Evolutionary conservation across 495 filamentous ascomycete genomes (phyloP), one percentile per base, ranked within the genome.

Genomic region (Diplogelasinospora grovesii): DNA sequence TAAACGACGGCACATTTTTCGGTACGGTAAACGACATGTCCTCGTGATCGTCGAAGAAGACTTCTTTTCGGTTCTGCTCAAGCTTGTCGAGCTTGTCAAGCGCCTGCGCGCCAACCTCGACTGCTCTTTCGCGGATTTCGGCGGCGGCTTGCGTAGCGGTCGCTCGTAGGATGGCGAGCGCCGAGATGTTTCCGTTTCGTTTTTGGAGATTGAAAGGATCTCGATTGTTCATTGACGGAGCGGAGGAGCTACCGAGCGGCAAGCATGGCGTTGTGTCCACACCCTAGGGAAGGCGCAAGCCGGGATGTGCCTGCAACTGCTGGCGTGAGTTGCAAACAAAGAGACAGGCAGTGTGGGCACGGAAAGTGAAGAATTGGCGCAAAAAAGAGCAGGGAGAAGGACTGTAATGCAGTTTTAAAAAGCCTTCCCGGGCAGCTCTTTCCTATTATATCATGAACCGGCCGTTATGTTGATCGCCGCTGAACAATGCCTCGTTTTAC

Each of bases 1-100:
- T 66, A 56, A 88, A 86, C 35, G 78, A 81, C 8, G 85, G 83
- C 13, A 82, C 73, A 66, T 85, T 80, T 55, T 72, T 77, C 8
- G 77, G 81, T 11, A 82, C 50, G 25, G 70, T 59, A 60, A 83
- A 85, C 39, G 82, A 78, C 83, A 85, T 86, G 36, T 68, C 64
- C 50, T 68, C 57, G n/a, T n/a, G n/a, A n/a, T n/a, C n/a, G 5
- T 24, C 14, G 26, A 61, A 55, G 21, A 53, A 57, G 28, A 10
- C 27, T 16, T 34, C 32, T 28, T 33, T 11, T 21, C 16, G n/a
- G 18, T 21, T 39, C 20, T 30, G 38, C 37, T n/a, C 11, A 3
- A 23, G 32, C 45, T 65, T 52, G 31, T 60, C 65, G 43, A 62
- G 52, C 38, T 66, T 59, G 38, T 71, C 63, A 48, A 66, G 53